Evolutionary conservation across 176 grass and related monocot genomes (phyloP).

Genomic region (Pharus latifolius): DNA sequence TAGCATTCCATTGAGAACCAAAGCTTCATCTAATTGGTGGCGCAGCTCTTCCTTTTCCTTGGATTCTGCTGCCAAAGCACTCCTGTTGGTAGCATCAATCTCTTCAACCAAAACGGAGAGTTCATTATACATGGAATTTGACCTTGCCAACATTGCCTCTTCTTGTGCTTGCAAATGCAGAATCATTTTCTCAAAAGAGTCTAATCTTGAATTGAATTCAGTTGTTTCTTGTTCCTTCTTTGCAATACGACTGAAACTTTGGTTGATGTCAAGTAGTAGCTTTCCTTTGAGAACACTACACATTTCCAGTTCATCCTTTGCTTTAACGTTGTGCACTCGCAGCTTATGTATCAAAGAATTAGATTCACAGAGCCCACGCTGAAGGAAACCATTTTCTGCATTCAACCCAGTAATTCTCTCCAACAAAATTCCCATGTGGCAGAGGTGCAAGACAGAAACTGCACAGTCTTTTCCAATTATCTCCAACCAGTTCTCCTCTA

Average conservation of each 20-base stretch:
- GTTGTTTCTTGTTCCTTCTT: constrained; percentile 83
- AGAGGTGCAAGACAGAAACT: constrained; percentile 82
- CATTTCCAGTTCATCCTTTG: constrained; percentile 71
- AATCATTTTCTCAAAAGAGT: constrained; percentile 78
- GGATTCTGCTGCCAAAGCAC: constrained; percentile 32
- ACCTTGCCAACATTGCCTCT: constrained; percentile 75
- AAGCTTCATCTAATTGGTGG: constrained; percentile 34
- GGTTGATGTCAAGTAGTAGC: constrained; percentile 76
- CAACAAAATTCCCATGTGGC: constrained; percentile 85
- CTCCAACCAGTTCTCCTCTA: constrained; percentile 82
- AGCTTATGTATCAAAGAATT: constrained; percentile 74
- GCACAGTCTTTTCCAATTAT: constrained; percentile 96
- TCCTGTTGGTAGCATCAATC: constrained; percentile 59
- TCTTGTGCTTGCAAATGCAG: constrained; percentile 73
- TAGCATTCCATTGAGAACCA: constrained; percentile 28
- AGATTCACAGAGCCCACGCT: constrained; percentile 52
- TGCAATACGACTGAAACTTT: constrained; percentile 65
- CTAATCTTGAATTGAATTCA: constrained; percentile 47
- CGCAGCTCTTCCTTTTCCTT: constrained; percentile 54
- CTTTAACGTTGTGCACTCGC: constrained; percentile 62
- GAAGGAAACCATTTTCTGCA: constrained; percentile 85
- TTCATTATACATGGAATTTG: constrained; percentile 66
- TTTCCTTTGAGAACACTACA: constrained; percentile 89
- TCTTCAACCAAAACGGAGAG: constrained; percentile 54
- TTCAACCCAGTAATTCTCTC: constrained; percentile 81